Base-by-base conservation (phyloP, 1,139 yeast species). In the Kazachstania sp. region DNA sequence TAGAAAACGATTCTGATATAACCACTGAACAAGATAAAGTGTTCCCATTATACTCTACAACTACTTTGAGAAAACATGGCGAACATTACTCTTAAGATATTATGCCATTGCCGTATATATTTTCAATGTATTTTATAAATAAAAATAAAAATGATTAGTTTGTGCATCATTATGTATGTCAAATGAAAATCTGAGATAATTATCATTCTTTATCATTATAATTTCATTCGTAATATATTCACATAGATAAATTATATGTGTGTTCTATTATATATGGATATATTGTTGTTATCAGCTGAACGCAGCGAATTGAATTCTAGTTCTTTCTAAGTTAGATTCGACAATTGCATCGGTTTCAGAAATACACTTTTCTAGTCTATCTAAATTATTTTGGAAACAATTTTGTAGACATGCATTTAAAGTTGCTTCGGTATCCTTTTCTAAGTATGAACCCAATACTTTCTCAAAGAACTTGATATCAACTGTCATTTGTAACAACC, bases 31-130 rank as follows among this genome's bases (percentile, higher is more conserved):
- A 59, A 54, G 74, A 64, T 48, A 81, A 80, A 15, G 66, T 78
- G 46, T 79, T 78, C 53, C 86, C 92, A 15, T 72, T 86, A 56
- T 84, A 83, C 64, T 73, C 74, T 45, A 72, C 79, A 36, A 74
- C 77, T 50, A 74, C 79, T 40, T 72, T 87, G 56, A 81, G 95
- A 61, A 87, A 87, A 68, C 81, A 95, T 65, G 84, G 94, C 53
- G 95, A 86, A 62, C 87, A 84, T 59, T 77, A 54, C 43, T 60
- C 65, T 12, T 61, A 50, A 59, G 20, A 9, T 19, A 9, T 47
- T 20, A 15, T 19, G 19, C 32, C 8, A 38, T 18, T 11, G 15
- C 6, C 20, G 13, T 12, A 20, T 15, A 19, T 36, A 20, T 20
- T 36, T 15, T 36, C 38, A 3, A 8, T 4, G 36, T 16, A 32